Conservation (phyloP, 176 grass and related monocot species). For the Aegilops longissima region DNA sequence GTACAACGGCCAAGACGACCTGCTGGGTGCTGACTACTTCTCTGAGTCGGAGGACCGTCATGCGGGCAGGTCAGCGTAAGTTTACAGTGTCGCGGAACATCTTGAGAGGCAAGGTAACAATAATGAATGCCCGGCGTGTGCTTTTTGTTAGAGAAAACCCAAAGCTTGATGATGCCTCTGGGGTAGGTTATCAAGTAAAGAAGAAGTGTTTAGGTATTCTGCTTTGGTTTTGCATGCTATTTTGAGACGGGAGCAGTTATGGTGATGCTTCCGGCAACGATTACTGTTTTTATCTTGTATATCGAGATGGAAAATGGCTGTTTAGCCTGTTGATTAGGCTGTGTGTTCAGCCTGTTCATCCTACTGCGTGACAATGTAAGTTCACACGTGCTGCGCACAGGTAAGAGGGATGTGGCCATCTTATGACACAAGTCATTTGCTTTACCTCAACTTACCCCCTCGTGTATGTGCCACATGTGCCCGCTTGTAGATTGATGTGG, state of each 20-base stretch:
- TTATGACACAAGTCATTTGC: too few species aligned
- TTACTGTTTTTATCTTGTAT: neutral
- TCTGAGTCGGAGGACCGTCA: constrained; percentile 44
- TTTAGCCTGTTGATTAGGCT: neutral
- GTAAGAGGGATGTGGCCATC: too few species aligned
- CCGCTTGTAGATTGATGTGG: too few species aligned
- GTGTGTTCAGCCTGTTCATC: neutral
- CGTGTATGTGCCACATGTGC: too few species aligned
- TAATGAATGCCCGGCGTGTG: neutral
- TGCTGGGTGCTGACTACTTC: constrained; percentile 40
- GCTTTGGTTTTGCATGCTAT: neutral
- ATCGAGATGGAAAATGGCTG: neutral
- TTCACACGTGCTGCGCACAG: too few species aligned
- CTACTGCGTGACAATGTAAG: too few species aligned
- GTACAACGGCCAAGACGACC: constrained; percentile 47
- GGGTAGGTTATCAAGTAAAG: neutral
- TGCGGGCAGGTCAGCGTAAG: constrained; percentile 35
- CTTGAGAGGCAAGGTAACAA: neutral
- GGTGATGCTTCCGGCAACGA: neutral
- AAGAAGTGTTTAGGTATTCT: neutral
- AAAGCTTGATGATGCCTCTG: neutral
- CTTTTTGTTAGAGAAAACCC: neutral
- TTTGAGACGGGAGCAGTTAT: neutral
- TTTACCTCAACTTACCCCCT: too few species aligned
- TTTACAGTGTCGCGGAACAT: neutral